phyloP scores from a whole-genome alignment of 768 basidiomycete species.

The Mycena haematopus region DNA sequence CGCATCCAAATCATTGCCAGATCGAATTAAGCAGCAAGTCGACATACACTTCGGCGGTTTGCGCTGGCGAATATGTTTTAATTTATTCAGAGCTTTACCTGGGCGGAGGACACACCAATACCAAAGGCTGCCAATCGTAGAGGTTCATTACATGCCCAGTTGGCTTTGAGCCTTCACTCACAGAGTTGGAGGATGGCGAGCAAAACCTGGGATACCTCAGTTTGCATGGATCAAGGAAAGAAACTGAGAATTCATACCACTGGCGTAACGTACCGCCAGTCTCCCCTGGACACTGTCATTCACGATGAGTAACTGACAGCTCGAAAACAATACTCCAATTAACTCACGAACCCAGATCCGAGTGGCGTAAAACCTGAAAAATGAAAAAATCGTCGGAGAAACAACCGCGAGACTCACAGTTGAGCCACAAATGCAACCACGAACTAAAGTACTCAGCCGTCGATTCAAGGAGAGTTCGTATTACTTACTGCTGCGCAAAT shows the following conservation, averaged over 20 bases:
- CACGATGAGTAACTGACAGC: not conserved
- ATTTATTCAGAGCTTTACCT: not conserved
- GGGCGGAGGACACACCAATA: not conserved
- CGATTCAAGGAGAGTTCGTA: not conserved
- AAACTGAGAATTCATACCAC: not conserved
- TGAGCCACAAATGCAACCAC: slow-evolving; percentile 3
- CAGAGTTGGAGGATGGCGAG: not conserved
- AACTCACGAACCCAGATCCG: not conserved
- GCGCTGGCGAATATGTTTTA: not conserved
- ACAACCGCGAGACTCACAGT: not conserved
- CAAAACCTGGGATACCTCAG: not conserved
- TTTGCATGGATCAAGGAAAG: not conserved
- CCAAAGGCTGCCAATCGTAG: not conserved
- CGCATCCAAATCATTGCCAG: not conserved
- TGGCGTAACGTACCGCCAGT: not conserved
- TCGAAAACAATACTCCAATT: not conserved
- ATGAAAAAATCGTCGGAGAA: too few species aligned
- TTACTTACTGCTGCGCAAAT: not conserved
- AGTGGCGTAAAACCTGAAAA: not conserved
- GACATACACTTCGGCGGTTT: not conserved
- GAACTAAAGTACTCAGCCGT: not conserved
- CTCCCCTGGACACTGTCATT: not conserved
- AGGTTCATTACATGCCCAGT: not conserved
- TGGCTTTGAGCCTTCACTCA: not conserved
- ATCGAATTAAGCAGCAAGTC: not conserved